phyloP scores from a whole-genome alignment of 23 red algal species.

The Gracilaria vermiculophylla region DNA sequence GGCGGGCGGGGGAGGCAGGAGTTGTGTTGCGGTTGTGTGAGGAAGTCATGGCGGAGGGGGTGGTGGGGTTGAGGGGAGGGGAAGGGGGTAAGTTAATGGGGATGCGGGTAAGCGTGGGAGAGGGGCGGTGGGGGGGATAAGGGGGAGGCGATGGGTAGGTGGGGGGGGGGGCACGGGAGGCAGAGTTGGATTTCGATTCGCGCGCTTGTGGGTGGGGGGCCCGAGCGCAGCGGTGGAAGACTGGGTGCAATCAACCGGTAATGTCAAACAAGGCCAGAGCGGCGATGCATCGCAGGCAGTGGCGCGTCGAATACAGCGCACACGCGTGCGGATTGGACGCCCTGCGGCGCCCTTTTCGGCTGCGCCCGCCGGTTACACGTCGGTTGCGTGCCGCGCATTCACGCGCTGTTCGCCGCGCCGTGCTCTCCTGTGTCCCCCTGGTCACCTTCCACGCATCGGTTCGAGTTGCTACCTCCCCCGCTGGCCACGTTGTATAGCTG shows the following conservation, averaged over 20 bases:
- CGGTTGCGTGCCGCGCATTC: neutral
- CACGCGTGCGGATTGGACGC: neutral
- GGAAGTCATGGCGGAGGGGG: conserved; percentile 1
- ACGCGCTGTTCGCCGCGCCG: neutral
- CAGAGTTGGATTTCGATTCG: neutral
- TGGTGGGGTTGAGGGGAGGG: neutral
- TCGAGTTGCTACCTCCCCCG: too few species aligned
- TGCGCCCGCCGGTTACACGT: neutral
- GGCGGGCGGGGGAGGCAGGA: neutral
- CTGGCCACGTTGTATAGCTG: too few species aligned
- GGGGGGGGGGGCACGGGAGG: neutral
- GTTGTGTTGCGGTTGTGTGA: neutral
- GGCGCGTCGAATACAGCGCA: neutral
- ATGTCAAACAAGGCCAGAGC: neutral
- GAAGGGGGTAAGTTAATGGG: neutral
- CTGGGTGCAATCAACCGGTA: neutral
- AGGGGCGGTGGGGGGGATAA: neutral
- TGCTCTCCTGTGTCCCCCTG: neutral
- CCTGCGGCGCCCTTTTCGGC: too few species aligned
- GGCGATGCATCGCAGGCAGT: neutral
- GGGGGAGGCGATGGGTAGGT: neutral
- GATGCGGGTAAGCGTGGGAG: neutral
- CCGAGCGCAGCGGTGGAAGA: neutral
- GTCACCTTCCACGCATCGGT: too few species aligned
- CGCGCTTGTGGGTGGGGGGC: neutral